phyloP scores from a whole-genome alignment of 495 filamentous ascomycete genomes.

The Bathelium albidoporum region DNA sequence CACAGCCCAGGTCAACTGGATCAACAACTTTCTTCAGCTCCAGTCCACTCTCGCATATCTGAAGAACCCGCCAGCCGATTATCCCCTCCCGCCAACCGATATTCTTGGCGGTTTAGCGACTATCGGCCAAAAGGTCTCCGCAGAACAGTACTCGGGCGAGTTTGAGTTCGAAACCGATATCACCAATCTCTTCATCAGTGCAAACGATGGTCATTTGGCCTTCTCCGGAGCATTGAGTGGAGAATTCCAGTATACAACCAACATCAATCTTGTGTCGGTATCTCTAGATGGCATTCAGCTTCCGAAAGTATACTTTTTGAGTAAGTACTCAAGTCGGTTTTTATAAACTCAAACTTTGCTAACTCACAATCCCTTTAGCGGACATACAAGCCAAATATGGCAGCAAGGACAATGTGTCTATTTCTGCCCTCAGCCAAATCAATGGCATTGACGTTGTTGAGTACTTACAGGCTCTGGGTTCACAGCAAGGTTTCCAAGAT shows the following conservation, averaged over 20 bases:
- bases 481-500: constrained; percentile 27
- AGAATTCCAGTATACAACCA: constrained; percentile 28
- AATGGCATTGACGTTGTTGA: constrained; percentile 28
- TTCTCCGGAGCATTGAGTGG: constrained; percentile 34
- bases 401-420: constrained; percentile 18
- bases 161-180: constrained; percentile 43
- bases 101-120: constrained; percentile 31
- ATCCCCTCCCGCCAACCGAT: constrained; percentile 32
- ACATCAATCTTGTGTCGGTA: constrained; percentile 29
- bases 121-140: constrained; percentile 19
- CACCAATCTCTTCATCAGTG: constrained; percentile 30
- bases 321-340: constrained; percentile 21
- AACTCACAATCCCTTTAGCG: neutral
- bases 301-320: constrained; percentile 30
- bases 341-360: neutral
- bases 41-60: constrained; percentile 37
- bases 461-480: constrained; percentile 10
- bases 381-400: neutral
- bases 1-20: constrained; percentile 1
- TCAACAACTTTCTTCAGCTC: constrained; percentile 10
- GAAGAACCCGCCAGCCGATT: constrained; percentile 34
- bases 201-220: constrained; percentile 42
- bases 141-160: constrained; percentile 33
- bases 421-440: constrained; percentile 24
- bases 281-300: constrained; percentile 31